phyloP scores from a whole-genome alignment of 2,329 filamentous ascomycete species.

The Colletotrichum orchidophilum region DNA sequence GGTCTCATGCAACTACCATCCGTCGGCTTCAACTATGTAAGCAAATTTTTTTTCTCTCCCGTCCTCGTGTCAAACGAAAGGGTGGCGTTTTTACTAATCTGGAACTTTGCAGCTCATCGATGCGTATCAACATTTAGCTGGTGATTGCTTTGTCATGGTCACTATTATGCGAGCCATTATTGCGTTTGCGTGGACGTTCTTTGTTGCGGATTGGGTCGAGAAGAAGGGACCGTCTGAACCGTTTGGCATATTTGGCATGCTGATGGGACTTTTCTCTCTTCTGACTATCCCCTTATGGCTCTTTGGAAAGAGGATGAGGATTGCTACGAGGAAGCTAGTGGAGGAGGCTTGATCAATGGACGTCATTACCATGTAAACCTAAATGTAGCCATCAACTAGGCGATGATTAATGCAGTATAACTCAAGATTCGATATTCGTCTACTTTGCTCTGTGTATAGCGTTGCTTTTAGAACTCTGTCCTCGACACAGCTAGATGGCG shows the following conservation, averaged over 20 bases:
- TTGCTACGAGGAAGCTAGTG: constrained; percentile 40
- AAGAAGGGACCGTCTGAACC: constrained; percentile 53
- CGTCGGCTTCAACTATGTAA: constrained; percentile 51
- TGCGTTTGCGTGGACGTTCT: constrained; percentile 64
- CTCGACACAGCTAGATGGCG: neutral
- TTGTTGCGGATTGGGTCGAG: constrained; percentile 58
- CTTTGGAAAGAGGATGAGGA: constrained; percentile 48
- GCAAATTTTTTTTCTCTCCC: constrained; percentile 13
- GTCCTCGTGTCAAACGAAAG: neutral
- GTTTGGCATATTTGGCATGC: constrained; percentile 62
- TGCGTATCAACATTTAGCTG: constrained; percentile 54
- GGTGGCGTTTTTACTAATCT: neutral
- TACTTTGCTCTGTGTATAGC: neutral
- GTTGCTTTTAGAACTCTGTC: neutral
- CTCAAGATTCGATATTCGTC: neutral
- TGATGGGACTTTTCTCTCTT: constrained; percentile 59
- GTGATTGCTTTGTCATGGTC: constrained; percentile 64
- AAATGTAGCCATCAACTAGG: neutral
- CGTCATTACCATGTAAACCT: neutral
- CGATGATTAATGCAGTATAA: neutral
- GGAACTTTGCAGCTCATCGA: constrained; percentile 56
- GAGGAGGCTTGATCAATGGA: neutral
- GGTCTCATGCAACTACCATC: constrained; percentile 50
- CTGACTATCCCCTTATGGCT: constrained; percentile 46
- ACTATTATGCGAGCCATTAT: constrained; percentile 59